Base-by-base conservation (phyloP, 2,329 filamentous ascomycete species). In the Grosmannia clavigera region DNA sequence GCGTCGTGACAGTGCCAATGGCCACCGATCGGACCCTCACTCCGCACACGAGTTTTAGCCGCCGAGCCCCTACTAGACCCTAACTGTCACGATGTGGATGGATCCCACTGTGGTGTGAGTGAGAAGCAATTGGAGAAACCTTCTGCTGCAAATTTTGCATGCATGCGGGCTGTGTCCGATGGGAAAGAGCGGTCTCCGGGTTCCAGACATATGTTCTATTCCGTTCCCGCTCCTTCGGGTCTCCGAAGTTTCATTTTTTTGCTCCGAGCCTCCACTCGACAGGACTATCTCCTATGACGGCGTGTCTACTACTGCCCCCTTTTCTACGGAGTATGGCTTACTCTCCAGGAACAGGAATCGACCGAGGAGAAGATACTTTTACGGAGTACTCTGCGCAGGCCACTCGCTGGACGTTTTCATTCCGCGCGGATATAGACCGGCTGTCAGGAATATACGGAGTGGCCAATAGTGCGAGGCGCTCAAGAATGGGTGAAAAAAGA, bases 1-100 rank as follows among this genome's bases (percentile, higher is more conserved):
- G 63, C 61, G 63, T 64, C 61, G 55, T 58, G 57, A 61, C 60
- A 48, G 56, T 58, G 58, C 54, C 54, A 56, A 31, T 52, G 50
- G 27, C 25, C 19, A 22, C 27, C 50, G 50, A 27, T 6, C 51
- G 19, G 5, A 14, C 6, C n/a, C 38, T 27, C 25, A 6, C 33
- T 46, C 60, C 60, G 60, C 55, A 48, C 57, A 56, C 27, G 43
- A 48, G 5, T 60, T 60, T 60, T 64, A 64, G 59, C 61, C 61
- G 62, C 60, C 58, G 53, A 59, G 58, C 50, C 61, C 58, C 59
- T 58, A 58, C 40, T 51, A 19, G 48, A 59, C 57, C 29, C 52
- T 57, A 58, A 16, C 58, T 59, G 59, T 59, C 59, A 59, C 61
- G 59, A 55, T 52, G 50, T 62, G 57, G 59, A 56, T 62, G 61